A percentile compares a stretch with the other conserved stretches of the same genome.
phyloP scores from a whole-genome alignment of 1,284 basidiomycete genomes.

The Tranzscheliella williamsii region DNA sequence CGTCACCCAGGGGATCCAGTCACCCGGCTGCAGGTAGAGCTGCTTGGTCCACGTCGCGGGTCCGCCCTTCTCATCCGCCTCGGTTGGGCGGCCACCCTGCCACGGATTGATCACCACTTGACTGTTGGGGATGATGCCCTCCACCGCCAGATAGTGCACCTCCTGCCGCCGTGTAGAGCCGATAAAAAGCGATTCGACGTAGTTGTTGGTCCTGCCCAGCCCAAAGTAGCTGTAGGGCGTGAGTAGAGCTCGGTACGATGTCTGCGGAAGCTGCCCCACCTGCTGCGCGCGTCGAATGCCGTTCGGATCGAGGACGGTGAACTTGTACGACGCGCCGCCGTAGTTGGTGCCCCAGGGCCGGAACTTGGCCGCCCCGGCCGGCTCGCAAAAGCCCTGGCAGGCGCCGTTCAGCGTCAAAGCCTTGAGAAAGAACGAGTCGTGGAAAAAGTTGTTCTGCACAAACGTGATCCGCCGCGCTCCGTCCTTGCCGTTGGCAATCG shows the following conservation, averaged over 20 bases:
- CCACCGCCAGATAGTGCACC: constrained; percentile 82
- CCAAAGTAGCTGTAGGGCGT: constrained; percentile 96
- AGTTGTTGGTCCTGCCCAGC: constrained; percentile 98
- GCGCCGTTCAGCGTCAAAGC: constrained; percentile 89
- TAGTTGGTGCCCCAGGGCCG: constrained; percentile 88
- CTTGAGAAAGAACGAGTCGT: constrained; percentile 98
- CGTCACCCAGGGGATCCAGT: constrained; percentile 97
- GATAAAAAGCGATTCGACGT: constrained; percentile 73
- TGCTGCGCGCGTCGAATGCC: constrained; percentile 87
- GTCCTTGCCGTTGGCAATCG: constrained; percentile 14
- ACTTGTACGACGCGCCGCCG: constrained; percentile 94
- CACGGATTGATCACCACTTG: constrained; percentile 93
- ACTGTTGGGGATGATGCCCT: constrained; percentile 95
- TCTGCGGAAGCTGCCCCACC: constrained; percentile 90
- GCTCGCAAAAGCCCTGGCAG: constrained; percentile 75
- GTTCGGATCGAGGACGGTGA: constrained; percentile 91
- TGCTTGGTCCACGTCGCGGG: constrained; percentile 76
- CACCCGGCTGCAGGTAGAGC: constrained; percentile 87
- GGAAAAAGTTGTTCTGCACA: constrained; percentile 96
- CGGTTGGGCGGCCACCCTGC: constrained; percentile 63
- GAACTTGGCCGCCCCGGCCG: constrained; percentile 13
- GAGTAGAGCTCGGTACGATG: constrained; percentile 82
- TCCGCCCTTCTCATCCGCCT: constrained; percentile 23
- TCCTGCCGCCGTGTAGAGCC: constrained; percentile 64
- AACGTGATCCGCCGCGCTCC: constrained; percentile 68